Conservation (phyloP, 139 green algal genomes). For the Coelastrella sp. region DNA sequence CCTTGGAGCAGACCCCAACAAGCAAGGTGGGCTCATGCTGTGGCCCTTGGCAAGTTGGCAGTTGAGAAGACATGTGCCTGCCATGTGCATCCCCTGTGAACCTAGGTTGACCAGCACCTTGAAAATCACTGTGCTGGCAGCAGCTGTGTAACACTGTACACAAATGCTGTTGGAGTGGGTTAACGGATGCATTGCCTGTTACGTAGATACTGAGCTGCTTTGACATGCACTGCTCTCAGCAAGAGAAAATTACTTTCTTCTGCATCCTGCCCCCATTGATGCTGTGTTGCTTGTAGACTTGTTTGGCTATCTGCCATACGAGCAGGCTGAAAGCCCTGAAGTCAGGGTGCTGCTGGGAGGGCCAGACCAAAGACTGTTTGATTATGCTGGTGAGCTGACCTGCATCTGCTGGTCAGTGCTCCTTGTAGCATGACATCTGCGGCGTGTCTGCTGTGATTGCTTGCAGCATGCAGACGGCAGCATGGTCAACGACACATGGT, state of each 20-base stretch:
- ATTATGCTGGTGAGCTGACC: constrained; percentile 31
- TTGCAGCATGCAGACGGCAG: no score
- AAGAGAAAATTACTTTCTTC: not conserved
- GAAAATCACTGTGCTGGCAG: no score
- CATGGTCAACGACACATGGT: no score
- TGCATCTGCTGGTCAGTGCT: not conserved
- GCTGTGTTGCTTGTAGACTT: not conserved
- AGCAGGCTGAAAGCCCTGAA: constrained; percentile 60
- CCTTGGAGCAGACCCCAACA: constrained; percentile 53
- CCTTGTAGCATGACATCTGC: no score
- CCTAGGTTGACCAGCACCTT: no score
- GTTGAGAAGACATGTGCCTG: no score
- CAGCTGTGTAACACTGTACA: no score
- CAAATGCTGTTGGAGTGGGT: no score
- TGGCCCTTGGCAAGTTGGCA: not conserved
- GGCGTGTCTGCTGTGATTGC: no score
- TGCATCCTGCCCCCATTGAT: not conserved
- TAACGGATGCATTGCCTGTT: no score
- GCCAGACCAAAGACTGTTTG: constrained; percentile 65
- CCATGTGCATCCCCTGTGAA: no score
- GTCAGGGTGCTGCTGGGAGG: constrained; percentile 70
- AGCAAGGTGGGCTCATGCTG: constrained; percentile 11
- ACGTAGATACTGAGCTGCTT: no score
- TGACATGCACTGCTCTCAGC: not conserved
- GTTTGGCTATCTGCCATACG: constrained; percentile 32